Percentiles rank a stretch among this genome's conserved stretches.
Conservation (phyloP, 2,329 filamentous ascomycete species). For the Alternaria sp. region DNA sequence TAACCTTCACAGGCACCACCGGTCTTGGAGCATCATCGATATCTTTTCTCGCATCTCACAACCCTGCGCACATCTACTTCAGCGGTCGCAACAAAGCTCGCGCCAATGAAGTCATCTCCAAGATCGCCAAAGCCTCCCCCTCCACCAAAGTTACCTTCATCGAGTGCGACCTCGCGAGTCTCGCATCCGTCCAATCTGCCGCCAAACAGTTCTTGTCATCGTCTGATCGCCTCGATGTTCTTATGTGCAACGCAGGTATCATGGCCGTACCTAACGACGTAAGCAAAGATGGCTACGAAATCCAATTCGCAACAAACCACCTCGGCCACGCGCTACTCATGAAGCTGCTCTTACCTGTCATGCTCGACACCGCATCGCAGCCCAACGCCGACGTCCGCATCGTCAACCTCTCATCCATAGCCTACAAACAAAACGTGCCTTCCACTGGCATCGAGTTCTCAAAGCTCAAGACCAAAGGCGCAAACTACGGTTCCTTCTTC, state of each 20-base stretch:
- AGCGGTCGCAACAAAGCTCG: constrained; percentile 52
- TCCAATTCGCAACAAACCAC: constrained; percentile 59
- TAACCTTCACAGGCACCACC: constrained; percentile 45
- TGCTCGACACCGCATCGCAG: constrained; percentile 50
- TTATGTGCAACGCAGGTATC: constrained; percentile 57
- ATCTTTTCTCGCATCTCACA: constrained; percentile 51
- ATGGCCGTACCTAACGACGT: constrained; percentile 44
- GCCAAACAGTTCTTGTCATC: constrained; percentile 31
- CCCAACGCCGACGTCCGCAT: constrained; percentile 54
- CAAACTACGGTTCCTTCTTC: constrained; percentile 38
- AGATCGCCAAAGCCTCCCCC: constrained; percentile 51
- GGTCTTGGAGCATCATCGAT: constrained; percentile 57
- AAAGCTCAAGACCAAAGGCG: neutral
- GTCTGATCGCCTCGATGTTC: constrained; percentile 51
- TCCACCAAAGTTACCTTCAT: constrained; percentile 34
- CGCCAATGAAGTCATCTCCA: constrained; percentile 48
- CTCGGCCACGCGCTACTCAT: constrained; percentile 57
- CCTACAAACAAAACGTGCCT: constrained; percentile 25
- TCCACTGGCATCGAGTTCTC: constrained; percentile 43
- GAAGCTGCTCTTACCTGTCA: constrained; percentile 52
- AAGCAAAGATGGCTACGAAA: constrained; percentile 57
- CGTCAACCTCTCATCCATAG: constrained; percentile 48
- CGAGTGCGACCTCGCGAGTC: constrained; percentile 6
- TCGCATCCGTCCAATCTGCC: constrained; percentile 7
- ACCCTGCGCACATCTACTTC: constrained; percentile 55